These are phyloP conservation scores for Skeletonema tropicum DNA, from an alignment of 108 stramenopile genomes.

Conservation along the genomic window DNA sequence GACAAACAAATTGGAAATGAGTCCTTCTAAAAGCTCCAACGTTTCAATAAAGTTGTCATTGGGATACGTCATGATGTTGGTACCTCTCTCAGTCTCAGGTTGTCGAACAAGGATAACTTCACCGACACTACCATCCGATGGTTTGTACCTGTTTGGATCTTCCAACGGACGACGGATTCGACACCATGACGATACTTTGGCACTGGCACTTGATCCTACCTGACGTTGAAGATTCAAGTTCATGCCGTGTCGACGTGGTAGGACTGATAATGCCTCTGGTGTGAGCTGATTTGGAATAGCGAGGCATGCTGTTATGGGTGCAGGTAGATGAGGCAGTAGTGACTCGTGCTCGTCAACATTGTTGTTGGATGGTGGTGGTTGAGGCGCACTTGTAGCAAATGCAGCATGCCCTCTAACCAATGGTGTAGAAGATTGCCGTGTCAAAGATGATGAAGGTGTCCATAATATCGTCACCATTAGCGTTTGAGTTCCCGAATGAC, in stretches of 20 bases:
- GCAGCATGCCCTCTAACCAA: conserved; percentile 37
- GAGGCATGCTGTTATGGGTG: conserved; percentile 42
- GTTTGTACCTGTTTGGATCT: conserved; percentile 52
- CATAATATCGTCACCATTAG: conserved; percentile 48
- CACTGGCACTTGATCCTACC: conserved; percentile 47
- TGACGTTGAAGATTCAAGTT: conserved; percentile 43
- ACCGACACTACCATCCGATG: conserved; percentile 38
- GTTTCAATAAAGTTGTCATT: conserved; percentile 38
- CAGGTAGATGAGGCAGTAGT: conserved; percentile 22
- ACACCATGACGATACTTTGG: conserved; percentile 86
- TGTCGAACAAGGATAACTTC: conserved; percentile 49
- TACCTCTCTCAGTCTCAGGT: conserved; percentile 1
- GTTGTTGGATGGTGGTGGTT: conserved; percentile 3
- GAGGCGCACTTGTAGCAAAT: conserved; percentile 18
- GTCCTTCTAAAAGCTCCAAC: conserved; percentile 75
- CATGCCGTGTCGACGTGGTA: conserved; percentile 33
- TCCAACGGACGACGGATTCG: conserved; percentile 63
- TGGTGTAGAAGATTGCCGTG: conserved; percentile 3
- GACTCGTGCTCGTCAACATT: neutral
- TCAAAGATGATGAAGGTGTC: conserved; percentile 28
- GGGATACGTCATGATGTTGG: conserved; percentile 5
- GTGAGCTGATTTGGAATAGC: conserved; percentile 29
- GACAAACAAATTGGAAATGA: conserved; percentile 81
- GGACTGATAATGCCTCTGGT: conserved; percentile 18
- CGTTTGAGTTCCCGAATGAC: conserved; percentile 1